phyloP scores from a whole-genome alignment of 257 asterid genomes.

The Asclepias syriaca region DNA sequence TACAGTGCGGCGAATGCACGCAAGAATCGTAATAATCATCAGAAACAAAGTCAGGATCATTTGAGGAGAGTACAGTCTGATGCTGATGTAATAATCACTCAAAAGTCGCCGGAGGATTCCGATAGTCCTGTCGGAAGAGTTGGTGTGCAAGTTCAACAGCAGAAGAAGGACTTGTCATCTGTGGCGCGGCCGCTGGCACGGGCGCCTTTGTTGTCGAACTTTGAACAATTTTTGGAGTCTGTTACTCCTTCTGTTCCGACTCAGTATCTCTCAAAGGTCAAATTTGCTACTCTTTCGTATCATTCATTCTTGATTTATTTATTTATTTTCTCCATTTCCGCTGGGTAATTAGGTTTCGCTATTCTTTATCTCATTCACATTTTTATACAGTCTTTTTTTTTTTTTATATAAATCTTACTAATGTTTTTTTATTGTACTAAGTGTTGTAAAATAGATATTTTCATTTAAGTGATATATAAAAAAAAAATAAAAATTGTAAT shows the following conservation, averaged over 20 bases:
- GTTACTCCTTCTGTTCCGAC: conserved; percentile 73
- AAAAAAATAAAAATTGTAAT: too few species aligned
- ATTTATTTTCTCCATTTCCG: background rate
- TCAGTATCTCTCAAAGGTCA: conserved; percentile 75
- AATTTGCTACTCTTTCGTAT: background rate
- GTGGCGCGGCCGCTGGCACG: conserved; percentile 18
- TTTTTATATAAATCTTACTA: too few species aligned
- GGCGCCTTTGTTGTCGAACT: conserved; percentile 46
- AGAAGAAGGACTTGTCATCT: conserved; percentile 28
- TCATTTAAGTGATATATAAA: too few species aligned
- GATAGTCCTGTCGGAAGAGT: conserved; percentile 19
- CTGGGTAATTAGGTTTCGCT: too few species aligned
- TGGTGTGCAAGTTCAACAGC: conserved; percentile 9
- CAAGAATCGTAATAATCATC: conserved; percentile 29
- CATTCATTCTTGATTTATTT: background rate
- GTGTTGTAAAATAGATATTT: too few species aligned
- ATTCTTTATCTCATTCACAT: too few species aligned
- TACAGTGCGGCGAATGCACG: conserved; percentile 74
- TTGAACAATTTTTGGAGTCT: conserved; percentile 67
- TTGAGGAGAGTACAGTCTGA: conserved; percentile 73
- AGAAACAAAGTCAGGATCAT: conserved; percentile 35
- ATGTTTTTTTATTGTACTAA: too few species aligned
- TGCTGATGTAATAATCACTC: conserved; percentile 28
- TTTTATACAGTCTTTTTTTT: too few species aligned
- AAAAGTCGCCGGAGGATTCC: conserved; percentile 31